Base-by-base conservation (phyloP, 2,329 filamentous ascomycete genomes). In the Xylariaceae sp. region DNA sequence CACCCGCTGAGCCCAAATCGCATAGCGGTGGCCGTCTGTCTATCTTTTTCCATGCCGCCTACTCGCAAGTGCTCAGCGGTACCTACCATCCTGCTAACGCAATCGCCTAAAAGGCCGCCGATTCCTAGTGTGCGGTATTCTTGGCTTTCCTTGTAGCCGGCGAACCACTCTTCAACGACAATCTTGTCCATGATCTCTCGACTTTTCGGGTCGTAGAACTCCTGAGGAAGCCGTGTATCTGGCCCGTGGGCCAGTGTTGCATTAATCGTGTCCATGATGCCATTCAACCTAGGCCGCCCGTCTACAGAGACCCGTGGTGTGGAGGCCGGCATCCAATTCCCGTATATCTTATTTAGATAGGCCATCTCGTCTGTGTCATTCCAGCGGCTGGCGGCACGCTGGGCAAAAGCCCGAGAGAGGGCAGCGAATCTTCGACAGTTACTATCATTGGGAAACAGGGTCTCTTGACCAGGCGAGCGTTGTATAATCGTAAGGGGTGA, bases 251-350 rank as follows among this genome's bases (percentile, higher is more conserved):
- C 92, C 9, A 88, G 77, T 0, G 90, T 95, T 5, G 89, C 84
- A 68, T 96, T 97, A 66, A 97, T 81, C 0, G 89, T 94, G 72
- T 99, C 94, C 87, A 95, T 90, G 65, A 99, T 87, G 51, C 94
- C 94, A 4, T 85, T 91, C 9, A 97, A 77, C 44, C 91, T 80
- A 0, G 94, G 94, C 56, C 86, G 86, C 1, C 85, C 86, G 70
- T 96, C 91, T 6, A 97, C 89, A 30, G 87, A 88, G 6, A 96
- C 85, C 40, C 79, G 78, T 8, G 80, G 80, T 32, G 76, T 79
- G 37, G 79, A 78, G 6, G 83, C 78, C 0, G 90, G 89, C 88
- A 97, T 95, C 83, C 87, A 95, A 69, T 88, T 90, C 37, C 87
- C 84, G 51, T 91, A 84, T 56, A 88, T 73, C 57, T 81, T 85